Evolutionary conservation across 768 basidiomycete species (phyloP), one percentile per base, ranked within the genome.

Genomic region (Rhodosporidiobolus sp.): DNA sequence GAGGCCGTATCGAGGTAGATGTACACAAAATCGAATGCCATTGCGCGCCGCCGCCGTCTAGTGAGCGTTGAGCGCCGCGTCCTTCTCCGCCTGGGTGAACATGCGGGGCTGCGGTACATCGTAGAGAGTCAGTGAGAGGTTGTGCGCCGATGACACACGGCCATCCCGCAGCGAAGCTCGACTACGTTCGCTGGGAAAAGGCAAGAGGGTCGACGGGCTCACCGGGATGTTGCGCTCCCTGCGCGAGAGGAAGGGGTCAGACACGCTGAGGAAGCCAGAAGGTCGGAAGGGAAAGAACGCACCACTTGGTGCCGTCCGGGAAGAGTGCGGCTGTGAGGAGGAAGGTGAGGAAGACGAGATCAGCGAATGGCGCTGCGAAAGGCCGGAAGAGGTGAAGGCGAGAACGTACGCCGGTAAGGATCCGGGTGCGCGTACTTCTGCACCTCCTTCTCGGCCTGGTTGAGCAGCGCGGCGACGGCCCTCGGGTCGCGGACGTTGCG

Each of bases 301-400:
- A 94, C 94, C 94, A 97, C 83, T 95, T 96, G n/a, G 92, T 93
- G 69, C 94, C 94, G 69, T 90, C 92, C 58, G 92, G 92, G 80
- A 88, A 90, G 52, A 86, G 79, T 58, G 94, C 86, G 69, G 89
- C 94, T 97, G 63, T 54, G 55, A 49, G 70, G 50, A 73, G 66
- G 53, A 19, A 34, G 26, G 34, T 17, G 22, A 48, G 48, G 45
- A 24, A 19, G 48, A 48, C 38, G 38, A 43, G 38, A 34, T 56
- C 45, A 38, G n/a, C 64, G n/a, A n/a, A n/a, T n/a, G n/a, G n/a
- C 26, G 68, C 46, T 63, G 17, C 22, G 45, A 58, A 35, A 43
- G 22, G 52, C 32, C 56, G 17, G 16, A 52, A 45, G 45, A 63
- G 62, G 58, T 19, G 67, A 50, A 35, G 63, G 52, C 32, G 22